Evolutionary conservation across 1,139 yeast species (phyloP), one percentile per base, ranked within the genome.

Genomic region (Saccharomycopsis hybrid): DNA sequence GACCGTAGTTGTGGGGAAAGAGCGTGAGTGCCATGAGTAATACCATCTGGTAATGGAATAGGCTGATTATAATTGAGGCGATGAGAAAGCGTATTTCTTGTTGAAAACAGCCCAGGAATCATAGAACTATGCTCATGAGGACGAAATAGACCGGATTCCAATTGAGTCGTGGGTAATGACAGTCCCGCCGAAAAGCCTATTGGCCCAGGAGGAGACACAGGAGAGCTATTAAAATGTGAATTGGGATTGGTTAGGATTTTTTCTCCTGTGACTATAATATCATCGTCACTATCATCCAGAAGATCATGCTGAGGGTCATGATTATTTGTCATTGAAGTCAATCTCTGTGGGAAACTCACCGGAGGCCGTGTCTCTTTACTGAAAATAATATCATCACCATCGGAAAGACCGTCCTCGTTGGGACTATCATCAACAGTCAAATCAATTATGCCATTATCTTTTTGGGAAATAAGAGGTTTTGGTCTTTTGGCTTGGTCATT

Each of bases 11-110:
- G 40, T 8, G 11, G 31, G 11, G 2, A 13, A 18, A 27, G 11
- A 9, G 46, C 46, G 2, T 29, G 32, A 28, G 32, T 46, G 3
- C 49, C 43, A 29, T 38, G 44, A 8, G 29, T 28, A n/a, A 41
- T 11, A 25, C 29, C 30, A 3, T 5, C 2, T 29, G 49, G 46
- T 9, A 50, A 18, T 2, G 54, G 54, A 41, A 50, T 47, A 11
- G 54, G 54, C 29, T 50, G 48, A 28, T 50, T 50, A 47, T 5
- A 41, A 41, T 28, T 47, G 45, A 8, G 35, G 35, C 11, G 3
- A 9, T 39, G 37, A 29, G n/a, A n/a, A n/a, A n/a, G n/a, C n/a
- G n/a, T n/a, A n/a, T n/a, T n/a, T n/a, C n/a, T 29, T 28, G 8
- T 5, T n/a, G 3, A 18, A 13, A 25, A n/a, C n/a, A n/a, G 24